Conservation (phyloP, 306 rosid genomes). For the Vachellia pachyceras region DNA sequence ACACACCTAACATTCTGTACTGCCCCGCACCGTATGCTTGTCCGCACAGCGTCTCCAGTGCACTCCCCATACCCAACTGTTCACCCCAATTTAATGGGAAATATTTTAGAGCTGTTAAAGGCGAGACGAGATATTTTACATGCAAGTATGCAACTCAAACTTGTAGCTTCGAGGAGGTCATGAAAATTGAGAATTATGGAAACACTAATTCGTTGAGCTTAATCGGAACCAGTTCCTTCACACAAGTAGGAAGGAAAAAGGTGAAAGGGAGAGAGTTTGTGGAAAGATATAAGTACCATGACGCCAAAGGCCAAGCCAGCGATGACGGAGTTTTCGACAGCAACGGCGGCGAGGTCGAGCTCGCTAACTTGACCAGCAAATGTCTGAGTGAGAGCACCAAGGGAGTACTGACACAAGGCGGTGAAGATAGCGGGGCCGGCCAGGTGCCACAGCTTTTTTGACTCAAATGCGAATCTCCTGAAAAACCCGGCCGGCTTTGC, state of each 20-base stretch:
- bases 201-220: not conserved
- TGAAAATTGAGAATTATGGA: not conserved
- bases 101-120: not conserved
- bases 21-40: slow-evolving; percentile 86
- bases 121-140: not conserved
- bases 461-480: not conserved
- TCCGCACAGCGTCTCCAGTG: slow-evolving; percentile 82
- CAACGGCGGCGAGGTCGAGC: slow-evolving; percentile 71
- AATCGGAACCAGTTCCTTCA: not conserved
- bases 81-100: slow-evolving; percentile 24
- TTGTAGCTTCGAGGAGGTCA: not conserved
- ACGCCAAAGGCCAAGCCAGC: slow-evolving; percentile 74
- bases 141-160: not conserved
- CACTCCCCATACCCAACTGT: slow-evolving; percentile 91
- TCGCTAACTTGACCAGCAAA: slow-evolving; percentile 58
- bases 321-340: slow-evolving; percentile 72
- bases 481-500: not conserved
- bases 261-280: not conserved
- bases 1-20: slow-evolving; percentile 68
- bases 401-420: slow-evolving; percentile 33
- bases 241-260: not conserved
- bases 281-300: slow-evolving; percentile 50
- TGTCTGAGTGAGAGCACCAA: slow-evolving; percentile 73
- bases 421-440: slow-evolving; percentile 17
- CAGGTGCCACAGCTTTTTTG: not conserved